Conservation (phyloP, 2,329 filamentous ascomycete species). For the Colletotrichum somersetense region DNA sequence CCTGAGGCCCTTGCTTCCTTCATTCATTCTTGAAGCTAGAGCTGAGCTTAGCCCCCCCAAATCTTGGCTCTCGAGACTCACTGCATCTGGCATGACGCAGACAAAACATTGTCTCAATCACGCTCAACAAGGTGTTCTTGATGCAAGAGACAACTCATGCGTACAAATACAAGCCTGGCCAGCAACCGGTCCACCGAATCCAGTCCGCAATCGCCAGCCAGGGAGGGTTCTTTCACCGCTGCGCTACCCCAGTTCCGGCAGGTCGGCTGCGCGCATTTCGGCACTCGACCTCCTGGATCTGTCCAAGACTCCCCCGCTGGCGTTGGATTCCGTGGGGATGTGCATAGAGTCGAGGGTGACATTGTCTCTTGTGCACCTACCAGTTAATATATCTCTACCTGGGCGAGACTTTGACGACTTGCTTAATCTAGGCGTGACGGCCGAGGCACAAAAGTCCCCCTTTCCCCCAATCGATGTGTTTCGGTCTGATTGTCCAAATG, state of each 20-base stretch:
- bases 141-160: neutral
- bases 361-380: constrained; percentile 5
- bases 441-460: constrained; percentile 17
- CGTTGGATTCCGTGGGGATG: neutral
- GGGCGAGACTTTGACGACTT: constrained; percentile 14
- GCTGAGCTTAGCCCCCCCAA: neutral
- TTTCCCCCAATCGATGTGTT: neutral
- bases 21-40: neutral
- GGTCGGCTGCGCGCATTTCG: constrained; percentile 34
- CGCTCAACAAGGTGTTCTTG: neutral
- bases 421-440: constrained; percentile 36
- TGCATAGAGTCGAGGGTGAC: constrained; percentile 4
- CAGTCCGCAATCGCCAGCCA: constrained; percentile 7
- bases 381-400: neutral
- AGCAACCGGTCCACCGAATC: neutral
- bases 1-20: neutral
- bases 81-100: neutral
- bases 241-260: constrained; percentile 40
- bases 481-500: neutral
- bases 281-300: constrained; percentile 39
- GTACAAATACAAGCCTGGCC: neutral
- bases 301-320: constrained; percentile 22
- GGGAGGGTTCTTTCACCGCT: constrained; percentile 18
- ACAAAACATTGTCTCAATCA: neutral
- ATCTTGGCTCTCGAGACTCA: neutral